Evolutionary conservation across 441 rosid species (phyloP), one percentile per base, ranked within the genome.

Genomic region (Oxalis stricta): DNA sequence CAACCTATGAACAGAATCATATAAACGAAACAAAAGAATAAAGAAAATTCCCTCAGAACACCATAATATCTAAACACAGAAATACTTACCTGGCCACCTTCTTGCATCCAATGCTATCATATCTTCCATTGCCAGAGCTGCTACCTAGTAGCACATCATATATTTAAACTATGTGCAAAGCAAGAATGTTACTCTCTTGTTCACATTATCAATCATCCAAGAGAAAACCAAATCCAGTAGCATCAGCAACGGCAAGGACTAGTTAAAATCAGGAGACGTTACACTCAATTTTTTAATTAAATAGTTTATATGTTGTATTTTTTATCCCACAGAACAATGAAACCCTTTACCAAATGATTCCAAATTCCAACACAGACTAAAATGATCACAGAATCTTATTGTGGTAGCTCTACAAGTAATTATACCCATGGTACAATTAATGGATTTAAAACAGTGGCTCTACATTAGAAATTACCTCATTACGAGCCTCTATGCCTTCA

Each of bases 51-150:
- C 33, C 37, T 45, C 10, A 46, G 30, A 46, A 52, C 36, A 13
- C 16, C 31, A 31, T 26, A 46, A 24, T 14, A 14, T 48, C 46
- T 43, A 52, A n/a, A 40, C 18, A 52, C 26, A 29, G 38, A 51
- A 43, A 32, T 66, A 69, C 81, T 58, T 64, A 84, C 99, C 79
- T 92, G 99, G 56, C 99, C 99, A 52, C 97, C 99, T 65, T 87
- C 99, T 63, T 79, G 93, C 99, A 92, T 92, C 99, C 97, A 92
- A 41, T n/a, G 94, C 73, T 69, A 66, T 87, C 99, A 92, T 84
- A 71, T 92, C 99, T 58, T 92, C 97, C 99, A 92, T 87, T 49
- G 99, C 97, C 71, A 92, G 62, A 56, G 99, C 95, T 50, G 99
- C 97, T 73, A 92, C 97, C 99, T 92, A 82, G 80, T 69, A 63